Evolutionary conservation across 768 basidiomycete genomes (phyloP), one percentile per base, ranked within the genome.

Genomic region (Kwoniella botswanensis): DNA sequence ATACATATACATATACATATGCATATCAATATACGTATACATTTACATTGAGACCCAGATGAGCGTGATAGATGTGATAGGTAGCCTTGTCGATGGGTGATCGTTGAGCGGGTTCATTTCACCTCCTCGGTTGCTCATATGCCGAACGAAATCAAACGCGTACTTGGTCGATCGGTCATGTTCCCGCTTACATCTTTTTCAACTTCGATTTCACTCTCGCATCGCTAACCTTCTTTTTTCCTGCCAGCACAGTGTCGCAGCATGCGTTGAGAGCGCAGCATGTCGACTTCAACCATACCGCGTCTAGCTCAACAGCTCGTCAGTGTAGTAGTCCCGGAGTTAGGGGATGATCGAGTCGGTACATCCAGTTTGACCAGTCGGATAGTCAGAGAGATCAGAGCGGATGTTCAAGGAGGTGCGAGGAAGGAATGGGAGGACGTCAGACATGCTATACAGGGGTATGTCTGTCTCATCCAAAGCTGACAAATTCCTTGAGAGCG

Each of bases 391-490:
- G 68, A 76, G 53, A 50, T 80, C 29, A 50, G 55, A 50, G 60
- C 61, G 12, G 75, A 78, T 63, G 53, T 57, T 7, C 65, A 71
- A 58, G 77, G 75, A 6, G 74, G 70, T 2, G 52, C 62, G 17
- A 58, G 76, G 35, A 70, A 71, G 46, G 76, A 75, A 61, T 80
- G 79, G 79, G 63, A 56, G n/a, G 79, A 80, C 41, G 71, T 74
- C 10, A 18, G 50, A 7, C 24, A 44, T 21, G 41, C 55, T 22
- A 17, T 80, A 9, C 24, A 70, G 12, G 74, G 72, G 78, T 76
- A 44, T 35, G 71, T 59, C n/a, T 0, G 10, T 41, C 54, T 21
- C 56, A 24, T 18, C 29, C 53, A 24, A 11, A 24, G 12, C 15
- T 61, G 15, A 22, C 26, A 29, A 35, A 35, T 9, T 35, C 35